Percentiles rank a stretch among this genome's conserved stretches.
phyloP scores from a whole-genome alignment of 306 rosid genomes.

The Purshia tridentata region DNA sequence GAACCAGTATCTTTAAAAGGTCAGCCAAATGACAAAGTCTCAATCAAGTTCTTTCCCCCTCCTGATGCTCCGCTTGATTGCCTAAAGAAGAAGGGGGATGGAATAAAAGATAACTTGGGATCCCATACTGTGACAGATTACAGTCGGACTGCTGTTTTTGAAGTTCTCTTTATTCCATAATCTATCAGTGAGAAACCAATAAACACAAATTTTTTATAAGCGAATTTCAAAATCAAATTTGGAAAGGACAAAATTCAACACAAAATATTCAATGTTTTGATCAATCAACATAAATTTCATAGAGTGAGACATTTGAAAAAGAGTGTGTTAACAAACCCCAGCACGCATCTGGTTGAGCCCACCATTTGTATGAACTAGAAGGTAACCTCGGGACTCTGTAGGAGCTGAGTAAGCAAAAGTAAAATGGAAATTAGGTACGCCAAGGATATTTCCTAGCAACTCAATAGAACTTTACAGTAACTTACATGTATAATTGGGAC shows the following conservation, averaged over 20 bases:
- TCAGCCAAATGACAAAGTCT: background rate
- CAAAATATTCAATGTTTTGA: background rate
- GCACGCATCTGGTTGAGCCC: conserved; percentile 99
- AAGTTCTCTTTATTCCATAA: background rate
- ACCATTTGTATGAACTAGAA: conserved; percentile 86
- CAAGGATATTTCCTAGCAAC: conserved; percentile 2
- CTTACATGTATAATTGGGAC: conserved; percentile 63
- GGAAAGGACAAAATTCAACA: conserved; percentile 1
- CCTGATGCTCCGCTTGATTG: background rate
- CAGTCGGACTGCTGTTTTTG: background rate
- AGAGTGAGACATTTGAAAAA: conserved; percentile 8
- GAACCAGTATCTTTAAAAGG: too few species aligned
- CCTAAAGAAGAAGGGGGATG: background rate
- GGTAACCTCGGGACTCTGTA: conserved; percentile 63
- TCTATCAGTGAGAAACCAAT: background rate
- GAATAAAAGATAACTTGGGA: background rate
- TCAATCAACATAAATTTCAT: conserved; percentile 1
- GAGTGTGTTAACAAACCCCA: conserved; percentile 56
- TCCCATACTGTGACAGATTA: background rate
- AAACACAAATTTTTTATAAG: background rate
- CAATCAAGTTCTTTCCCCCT: background rate
- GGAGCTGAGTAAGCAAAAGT: conserved; percentile 54
- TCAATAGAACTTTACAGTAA: conserved; percentile 11
- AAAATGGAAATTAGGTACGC: conserved; percentile 18
- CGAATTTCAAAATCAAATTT: background rate